phyloP scores from a whole-genome alignment of 441 rosid genomes.

The Erysimum cheiri region DNA sequence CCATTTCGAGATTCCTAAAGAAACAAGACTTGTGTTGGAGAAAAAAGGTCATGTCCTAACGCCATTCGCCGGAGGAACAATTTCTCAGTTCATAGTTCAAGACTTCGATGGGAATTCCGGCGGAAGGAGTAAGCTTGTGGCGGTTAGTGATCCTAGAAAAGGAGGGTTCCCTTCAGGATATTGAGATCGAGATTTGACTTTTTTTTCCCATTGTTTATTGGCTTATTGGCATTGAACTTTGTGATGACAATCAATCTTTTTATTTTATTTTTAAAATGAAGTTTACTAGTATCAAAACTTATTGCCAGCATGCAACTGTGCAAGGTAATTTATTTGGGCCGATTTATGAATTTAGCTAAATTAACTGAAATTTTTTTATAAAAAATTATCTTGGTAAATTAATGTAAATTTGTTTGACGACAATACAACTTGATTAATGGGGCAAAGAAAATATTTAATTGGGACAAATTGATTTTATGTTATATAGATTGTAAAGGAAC shows the following conservation, averaged over 20 bases:
- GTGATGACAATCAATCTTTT: background rate
- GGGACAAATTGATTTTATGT: too few relatives aligned
- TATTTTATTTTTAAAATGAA: background rate
- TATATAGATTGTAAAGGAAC: background rate
- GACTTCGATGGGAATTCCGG: constrained; percentile 32
- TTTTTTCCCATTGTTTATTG: background rate
- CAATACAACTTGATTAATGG: too few relatives aligned
- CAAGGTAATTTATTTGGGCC: background rate
- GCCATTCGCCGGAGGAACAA: constrained; percentile 48
- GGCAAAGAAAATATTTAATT: too few relatives aligned
- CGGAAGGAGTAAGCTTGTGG: constrained; percentile 47
- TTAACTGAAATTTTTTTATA: too few relatives aligned
- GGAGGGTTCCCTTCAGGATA: constrained; percentile 68
- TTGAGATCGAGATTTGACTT: constrained; percentile 14
- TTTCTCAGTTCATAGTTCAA: constrained; percentile 57
- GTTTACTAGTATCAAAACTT: background rate
- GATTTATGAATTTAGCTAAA: background rate
- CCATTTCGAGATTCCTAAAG: constrained; percentile 54
- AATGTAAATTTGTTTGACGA: background rate
- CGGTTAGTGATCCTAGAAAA: constrained; percentile 65
- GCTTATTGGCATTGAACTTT: background rate
- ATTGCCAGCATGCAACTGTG: too few relatives aligned
- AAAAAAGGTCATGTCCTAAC: constrained; percentile 59
- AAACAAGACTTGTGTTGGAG: constrained; percentile 50
- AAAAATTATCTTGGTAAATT: background rate